Percentiles rank a stretch among this genome's conserved stretches.
Evolutionary conservation across 2,329 filamentous ascomycete genomes (phyloP).

Genomic region (Nectriaceae sp.): DNA sequence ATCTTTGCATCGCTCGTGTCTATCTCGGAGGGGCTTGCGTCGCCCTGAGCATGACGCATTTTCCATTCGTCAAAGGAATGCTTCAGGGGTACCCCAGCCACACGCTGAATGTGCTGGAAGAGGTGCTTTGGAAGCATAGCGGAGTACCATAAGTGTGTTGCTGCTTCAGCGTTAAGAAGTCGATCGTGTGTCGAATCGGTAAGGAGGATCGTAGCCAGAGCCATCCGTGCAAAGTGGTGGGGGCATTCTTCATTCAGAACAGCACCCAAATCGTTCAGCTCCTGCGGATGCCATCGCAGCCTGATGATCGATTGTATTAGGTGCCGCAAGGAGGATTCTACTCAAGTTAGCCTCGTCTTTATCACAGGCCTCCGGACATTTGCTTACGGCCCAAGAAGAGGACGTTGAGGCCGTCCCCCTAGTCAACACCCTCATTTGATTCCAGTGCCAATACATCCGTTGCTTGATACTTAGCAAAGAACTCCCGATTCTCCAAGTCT

Average conservation of each 20-base stretch:
- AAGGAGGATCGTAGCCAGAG: slow-evolving; percentile 16
- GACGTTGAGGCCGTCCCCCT: slow-evolving; percentile 19
- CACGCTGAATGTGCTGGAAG: slow-evolving; percentile 10
- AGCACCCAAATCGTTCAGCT: slow-evolving; percentile 15
- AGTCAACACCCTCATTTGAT: slow-evolving; percentile 28
- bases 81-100: slow-evolving; percentile 3
- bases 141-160: slow-evolving; percentile 31
- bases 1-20: not conserved
- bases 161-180: slow-evolving; percentile 21
- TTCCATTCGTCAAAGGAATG: not conserved
- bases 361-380: not conserved
- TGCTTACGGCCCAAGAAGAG: slow-evolving; percentile 24
- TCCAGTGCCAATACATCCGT: slow-evolving; percentile 28
- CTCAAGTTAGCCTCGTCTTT: not conserved
- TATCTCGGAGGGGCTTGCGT: not conserved
- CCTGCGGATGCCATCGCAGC: slow-evolving; percentile 19
- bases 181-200: slow-evolving; percentile 10
- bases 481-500: not conserved
- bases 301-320: slow-evolving; percentile 26
- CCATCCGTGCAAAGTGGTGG: slow-evolving; percentile 3
- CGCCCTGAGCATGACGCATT: not conserved
- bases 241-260: slow-evolving; percentile 9
- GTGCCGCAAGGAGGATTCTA: slow-evolving; percentile 25
- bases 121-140: slow-evolving; percentile 12
- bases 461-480: slow-evolving; percentile 23